These are phyloP conservation scores for Jamesozyma rosinii DNA, from an alignment of 805 yeast genomes.

Conservation along the genomic window DNA sequence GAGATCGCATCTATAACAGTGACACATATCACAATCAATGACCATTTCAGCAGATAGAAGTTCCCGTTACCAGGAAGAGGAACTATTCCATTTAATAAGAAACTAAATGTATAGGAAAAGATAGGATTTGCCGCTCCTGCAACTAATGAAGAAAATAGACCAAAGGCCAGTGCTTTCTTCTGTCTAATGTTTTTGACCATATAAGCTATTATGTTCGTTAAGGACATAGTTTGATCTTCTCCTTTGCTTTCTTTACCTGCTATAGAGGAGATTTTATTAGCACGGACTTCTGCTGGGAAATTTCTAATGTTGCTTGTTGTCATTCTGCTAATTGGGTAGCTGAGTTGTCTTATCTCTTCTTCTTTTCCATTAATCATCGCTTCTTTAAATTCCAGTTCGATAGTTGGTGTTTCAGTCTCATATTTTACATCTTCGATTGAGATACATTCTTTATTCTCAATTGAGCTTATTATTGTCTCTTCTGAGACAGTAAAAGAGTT, in stretches of 20 bases:
- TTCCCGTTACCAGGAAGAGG: conserved; percentile 33
- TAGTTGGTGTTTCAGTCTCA: not conserved
- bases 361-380: not conserved
- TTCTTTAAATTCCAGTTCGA: not conserved
- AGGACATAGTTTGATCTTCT: conserved; percentile 12
- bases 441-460: not conserved
- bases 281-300: not conserved
- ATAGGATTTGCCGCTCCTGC: conserved; percentile 65
- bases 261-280: not conserved
- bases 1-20: conserved; percentile 54
- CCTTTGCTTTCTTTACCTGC: not conserved
- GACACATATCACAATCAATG: conserved; percentile 52
- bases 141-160: conserved; percentile 42
- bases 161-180: conserved; percentile 34
- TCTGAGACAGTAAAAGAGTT: conserved; percentile 7
- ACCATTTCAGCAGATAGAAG: conserved; percentile 48
- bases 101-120: conserved; percentile 70
- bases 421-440: not conserved
- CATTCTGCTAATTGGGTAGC: not conserved
- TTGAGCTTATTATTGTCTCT: not conserved
- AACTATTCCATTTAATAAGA: conserved; percentile 54
- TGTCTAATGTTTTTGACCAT: conserved; percentile 21
- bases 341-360: not conserved
- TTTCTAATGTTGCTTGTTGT: not conserved
- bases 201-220: conserved; percentile 21